Evolutionary conservation across 78 protist species (phyloP), one percentile per base, ranked within the genome.

Genomic region (Dictyostelium brefeldianum): DNA sequence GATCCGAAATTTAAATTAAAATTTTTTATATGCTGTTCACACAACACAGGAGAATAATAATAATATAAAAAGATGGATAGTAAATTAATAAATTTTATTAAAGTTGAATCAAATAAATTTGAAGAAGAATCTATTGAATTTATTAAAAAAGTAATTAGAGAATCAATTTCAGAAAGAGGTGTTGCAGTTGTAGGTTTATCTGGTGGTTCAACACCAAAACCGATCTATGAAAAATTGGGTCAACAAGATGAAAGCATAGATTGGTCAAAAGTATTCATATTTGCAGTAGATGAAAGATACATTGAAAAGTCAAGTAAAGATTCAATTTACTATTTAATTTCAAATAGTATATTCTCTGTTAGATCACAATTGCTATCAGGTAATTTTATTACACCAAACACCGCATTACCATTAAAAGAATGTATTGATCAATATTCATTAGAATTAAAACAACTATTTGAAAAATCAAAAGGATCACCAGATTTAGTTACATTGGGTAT

Each of bases 191-290:
- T 90, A 65, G 95, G 95, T 47, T 65, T 90, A 59, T 75, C 85
- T 25, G 95, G 95, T 20, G 95, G 95, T 6, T 51, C 95, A 6
- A 51, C 95, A 80, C 95, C 95, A 56, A 82, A 75, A 31, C 79
- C 87, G 31, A 90, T 90, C 70, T 90, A 90, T 36, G 80, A 43
- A 11, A 59, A 15, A 56, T 90, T 90, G 53, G 54, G 67, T 7
- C 7, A 18, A 5, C 69, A 18, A 2, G 69, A 48, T 29, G 14
- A n/a, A 1, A 14, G 11, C 4, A 90, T 90, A 22, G 81, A 90
- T n/a, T 90, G 87, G 82, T 20, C 6, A 1, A 90, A 70, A 36
- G 87, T 73, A 0, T 90, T 53, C 70, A 73, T 78, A 48, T 90
- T 69, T 64, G 6, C 48, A 41, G 89, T 90, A 3, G 95, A 90